Evolutionary conservation across 345 rosid species (phyloP).

Genomic region (Dipteronia sinensis): DNA sequence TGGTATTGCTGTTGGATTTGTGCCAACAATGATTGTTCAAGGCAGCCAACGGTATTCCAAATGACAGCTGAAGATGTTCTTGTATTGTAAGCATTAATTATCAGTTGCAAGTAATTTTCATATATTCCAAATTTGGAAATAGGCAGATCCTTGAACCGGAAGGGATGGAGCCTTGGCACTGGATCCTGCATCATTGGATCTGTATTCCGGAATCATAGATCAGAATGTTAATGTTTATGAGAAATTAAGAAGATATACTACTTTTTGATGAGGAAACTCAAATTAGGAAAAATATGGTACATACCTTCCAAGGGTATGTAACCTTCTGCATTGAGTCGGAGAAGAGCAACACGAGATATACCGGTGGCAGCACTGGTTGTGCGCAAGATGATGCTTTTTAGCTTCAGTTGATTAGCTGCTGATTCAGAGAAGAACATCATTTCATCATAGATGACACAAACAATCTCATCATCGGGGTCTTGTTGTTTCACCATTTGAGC

Average conservation of each 20-base stretch:
- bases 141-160: slow-evolving; percentile 40
- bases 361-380: slow-evolving; percentile 24
- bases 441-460: slow-evolving; percentile 57
- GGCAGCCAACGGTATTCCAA: slow-evolving; percentile 34
- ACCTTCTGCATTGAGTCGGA: slow-evolving; percentile 19
- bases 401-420: slow-evolving; percentile 29
- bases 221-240: not conserved
- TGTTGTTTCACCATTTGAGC: slow-evolving; percentile 26
- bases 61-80: slow-evolving; percentile 33
- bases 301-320: slow-evolving; percentile 30
- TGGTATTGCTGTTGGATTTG: slow-evolving; percentile 19
- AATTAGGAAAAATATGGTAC: not conserved
- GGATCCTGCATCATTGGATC: slow-evolving; percentile 24
- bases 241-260: not conserved
- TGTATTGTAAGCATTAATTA: slow-evolving; percentile 12
- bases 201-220: not conserved
- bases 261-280: not conserved
- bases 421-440: slow-evolving; percentile 45
- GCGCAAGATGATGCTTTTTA: slow-evolving; percentile 34
- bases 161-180: slow-evolving; percentile 32
- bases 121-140: slow-evolving; percentile 26
- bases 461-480: slow-evolving; percentile 23
- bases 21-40: slow-evolving; percentile 28
- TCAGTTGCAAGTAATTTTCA: slow-evolving; percentile 28
- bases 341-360: slow-evolving; percentile 18